Evolutionary conservation across 305 asterid genomes (phyloP).

Genomic region (Lippia alba): DNA sequence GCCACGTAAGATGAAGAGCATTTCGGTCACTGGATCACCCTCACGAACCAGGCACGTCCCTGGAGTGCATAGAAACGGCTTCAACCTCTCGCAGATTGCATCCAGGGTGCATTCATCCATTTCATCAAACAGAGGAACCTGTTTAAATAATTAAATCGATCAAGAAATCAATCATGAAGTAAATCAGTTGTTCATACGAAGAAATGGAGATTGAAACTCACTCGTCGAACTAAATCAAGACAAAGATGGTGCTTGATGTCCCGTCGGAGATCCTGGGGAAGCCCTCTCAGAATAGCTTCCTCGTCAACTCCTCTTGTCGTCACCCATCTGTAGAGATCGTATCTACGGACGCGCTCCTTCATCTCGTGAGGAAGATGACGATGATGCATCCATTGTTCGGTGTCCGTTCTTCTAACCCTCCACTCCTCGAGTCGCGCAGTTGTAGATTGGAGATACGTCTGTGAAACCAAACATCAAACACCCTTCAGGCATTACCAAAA

Average conservation of each 20-base stretch:
- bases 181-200: background rate
- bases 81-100: slow-evolving; percentile 66
- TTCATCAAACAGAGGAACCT: slow-evolving; percentile 65
- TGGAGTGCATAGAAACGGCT: slow-evolving; percentile 51
- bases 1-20: slow-evolving; percentile 68
- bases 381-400: slow-evolving; percentile 74
- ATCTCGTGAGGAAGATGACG: slow-evolving; percentile 60
- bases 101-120: slow-evolving; percentile 64
- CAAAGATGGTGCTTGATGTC: slow-evolving; percentile 70
- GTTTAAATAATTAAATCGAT: background rate
- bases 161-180: background rate
- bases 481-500: background rate
- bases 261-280: slow-evolving; percentile 63
- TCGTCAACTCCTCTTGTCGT: slow-evolving; percentile 68
- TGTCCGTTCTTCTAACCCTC: slow-evolving; percentile 62
- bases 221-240: slow-evolving; percentile 67
- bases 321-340: slow-evolving; percentile 60
- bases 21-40: slow-evolving; percentile 62
- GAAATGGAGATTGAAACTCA: slow-evolving; percentile 32
- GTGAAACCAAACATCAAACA: background rate
- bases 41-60: slow-evolving; percentile 60
- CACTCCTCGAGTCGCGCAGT: slow-evolving; percentile 63
- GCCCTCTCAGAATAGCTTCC: slow-evolving; percentile 49
- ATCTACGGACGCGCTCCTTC: slow-evolving; percentile 56
- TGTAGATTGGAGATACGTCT: slow-evolving; percentile 62